Conservation (phyloP, 108 stramenopile genomes). For the Parietichytrium sp. region DNA sequence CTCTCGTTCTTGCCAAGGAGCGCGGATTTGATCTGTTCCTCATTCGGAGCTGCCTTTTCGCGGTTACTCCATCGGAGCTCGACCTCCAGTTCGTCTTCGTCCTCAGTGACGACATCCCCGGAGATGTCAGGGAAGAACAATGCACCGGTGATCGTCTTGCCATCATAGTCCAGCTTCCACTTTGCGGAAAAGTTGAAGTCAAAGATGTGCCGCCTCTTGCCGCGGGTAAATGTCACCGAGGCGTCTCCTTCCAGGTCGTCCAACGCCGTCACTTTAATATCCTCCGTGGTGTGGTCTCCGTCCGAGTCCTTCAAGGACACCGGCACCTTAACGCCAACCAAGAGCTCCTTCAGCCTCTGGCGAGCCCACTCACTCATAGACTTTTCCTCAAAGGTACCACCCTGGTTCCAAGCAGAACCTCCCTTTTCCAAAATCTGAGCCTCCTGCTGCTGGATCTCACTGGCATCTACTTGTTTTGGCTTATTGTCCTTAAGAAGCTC, state of each 20-base stretch:
- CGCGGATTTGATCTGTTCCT: not conserved
- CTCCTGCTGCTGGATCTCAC: slow-evolving; percentile 13
- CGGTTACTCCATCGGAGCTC: slow-evolving; percentile 27
- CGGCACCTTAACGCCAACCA: slow-evolving; percentile 58
- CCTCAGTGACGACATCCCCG: slow-evolving; percentile 8
- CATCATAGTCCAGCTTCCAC: slow-evolving; percentile 60
- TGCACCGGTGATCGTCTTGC: not conserved
- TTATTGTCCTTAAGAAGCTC: slow-evolving; percentile 76
- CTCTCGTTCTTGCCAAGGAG: no score
- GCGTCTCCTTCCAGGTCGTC: slow-evolving; percentile 83
- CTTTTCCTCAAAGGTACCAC: slow-evolving; percentile 92
- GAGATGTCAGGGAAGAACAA: slow-evolving; percentile 38
- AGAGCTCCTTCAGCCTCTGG: slow-evolving; percentile 52
- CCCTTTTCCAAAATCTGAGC: slow-evolving; percentile 38
- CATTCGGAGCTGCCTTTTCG: slow-evolving; percentile 11
- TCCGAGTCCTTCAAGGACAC: slow-evolving; percentile 23
- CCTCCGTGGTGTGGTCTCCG: slow-evolving; percentile 33
- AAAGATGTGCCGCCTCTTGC: slow-evolving; percentile 88
- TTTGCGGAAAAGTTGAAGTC: slow-evolving; percentile 72
- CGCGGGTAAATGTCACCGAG: slow-evolving; percentile 80
- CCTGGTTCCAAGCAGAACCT: slow-evolving; percentile 81
- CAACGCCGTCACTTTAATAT: slow-evolving; percentile 61
- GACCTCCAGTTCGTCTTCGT: not conserved
- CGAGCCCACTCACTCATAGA: slow-evolving; percentile 77
- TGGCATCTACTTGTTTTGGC: slow-evolving; percentile 73